Conservation (phyloP, 164 flowering plant genomes). For the Stephania yunnanensis region DNA sequence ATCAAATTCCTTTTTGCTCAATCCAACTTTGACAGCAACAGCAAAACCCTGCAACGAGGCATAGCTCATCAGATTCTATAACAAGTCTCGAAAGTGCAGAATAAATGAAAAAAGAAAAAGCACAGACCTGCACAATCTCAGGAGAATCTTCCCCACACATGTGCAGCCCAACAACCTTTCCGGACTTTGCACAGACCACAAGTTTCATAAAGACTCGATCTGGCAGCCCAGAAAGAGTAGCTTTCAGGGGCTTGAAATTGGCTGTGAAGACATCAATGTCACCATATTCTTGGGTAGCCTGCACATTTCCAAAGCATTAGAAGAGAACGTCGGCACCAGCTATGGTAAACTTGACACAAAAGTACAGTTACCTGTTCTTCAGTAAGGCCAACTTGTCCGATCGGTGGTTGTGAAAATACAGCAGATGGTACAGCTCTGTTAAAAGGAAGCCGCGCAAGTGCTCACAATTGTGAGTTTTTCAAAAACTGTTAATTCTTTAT, state of each 20-base stretch:
- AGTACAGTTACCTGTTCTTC: slow-evolving; percentile 73
- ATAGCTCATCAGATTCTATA: slow-evolving; percentile 8
- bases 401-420: slow-evolving; percentile 96
- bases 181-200: slow-evolving; percentile 76
- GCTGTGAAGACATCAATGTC: slow-evolving; percentile 83
- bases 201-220: slow-evolving; percentile 91
- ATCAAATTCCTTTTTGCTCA: slow-evolving; percentile 94
- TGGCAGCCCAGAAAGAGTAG: slow-evolving; percentile 92
- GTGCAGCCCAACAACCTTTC: slow-evolving; percentile 78
- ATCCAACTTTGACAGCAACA: slow-evolving; percentile 88
- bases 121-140: slow-evolving; percentile 78
- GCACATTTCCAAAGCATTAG: slow-evolving; percentile 19
- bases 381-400: slow-evolving; percentile 89
- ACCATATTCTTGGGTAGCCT: slow-evolving; percentile 73
- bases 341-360: slow-evolving; percentile 2
- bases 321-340: slow-evolving; percentile 1
- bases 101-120: neutral
- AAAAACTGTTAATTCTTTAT: neutral
- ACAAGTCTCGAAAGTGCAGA: neutral
- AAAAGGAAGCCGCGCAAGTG: neutral
- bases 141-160: slow-evolving; percentile 96
- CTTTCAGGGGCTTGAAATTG: slow-evolving; percentile 88
- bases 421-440: slow-evolving; percentile 82
- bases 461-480: neutral
- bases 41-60: slow-evolving; percentile 71